Evolutionary conservation across 257 asterid species (phyloP).

Genomic region (Cruciata laevipes): DNA sequence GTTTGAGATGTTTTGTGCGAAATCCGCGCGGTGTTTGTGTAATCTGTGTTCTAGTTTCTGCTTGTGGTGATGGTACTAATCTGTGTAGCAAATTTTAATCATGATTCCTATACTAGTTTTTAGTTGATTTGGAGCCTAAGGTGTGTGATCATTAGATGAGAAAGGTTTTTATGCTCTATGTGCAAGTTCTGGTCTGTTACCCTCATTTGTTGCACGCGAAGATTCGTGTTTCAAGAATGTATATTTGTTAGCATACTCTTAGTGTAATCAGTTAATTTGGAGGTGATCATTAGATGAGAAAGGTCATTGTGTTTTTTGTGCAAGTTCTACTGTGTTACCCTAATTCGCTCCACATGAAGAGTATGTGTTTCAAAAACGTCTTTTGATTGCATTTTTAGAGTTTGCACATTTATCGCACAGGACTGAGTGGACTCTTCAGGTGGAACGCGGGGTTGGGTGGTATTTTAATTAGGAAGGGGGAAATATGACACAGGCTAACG

Average conservation of each 20-base stretch:
- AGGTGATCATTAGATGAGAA: neutral
- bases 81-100: neutral
- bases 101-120: neutral
- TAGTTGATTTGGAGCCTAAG: neutral
- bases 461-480: neutral
- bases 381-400: neutral
- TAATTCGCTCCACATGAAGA: neutral
- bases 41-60: neutral
- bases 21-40: neutral
- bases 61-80: neutral
- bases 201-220: neutral
- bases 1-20: neutral
- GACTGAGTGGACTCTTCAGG: neutral
- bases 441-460: neutral
- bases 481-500: neutral
- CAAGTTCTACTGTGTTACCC: neutral
- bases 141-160: neutral
- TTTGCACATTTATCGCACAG: neutral
- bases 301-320: neutral
- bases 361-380: neutral
- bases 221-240: neutral
- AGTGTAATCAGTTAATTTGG: neutral
- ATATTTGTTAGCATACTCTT: too few relatives aligned
- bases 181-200: neutral
- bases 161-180: neutral